Conservation (phyloP, 345 rosid genomes). For the Tarenaya hassleriana region DNA sequence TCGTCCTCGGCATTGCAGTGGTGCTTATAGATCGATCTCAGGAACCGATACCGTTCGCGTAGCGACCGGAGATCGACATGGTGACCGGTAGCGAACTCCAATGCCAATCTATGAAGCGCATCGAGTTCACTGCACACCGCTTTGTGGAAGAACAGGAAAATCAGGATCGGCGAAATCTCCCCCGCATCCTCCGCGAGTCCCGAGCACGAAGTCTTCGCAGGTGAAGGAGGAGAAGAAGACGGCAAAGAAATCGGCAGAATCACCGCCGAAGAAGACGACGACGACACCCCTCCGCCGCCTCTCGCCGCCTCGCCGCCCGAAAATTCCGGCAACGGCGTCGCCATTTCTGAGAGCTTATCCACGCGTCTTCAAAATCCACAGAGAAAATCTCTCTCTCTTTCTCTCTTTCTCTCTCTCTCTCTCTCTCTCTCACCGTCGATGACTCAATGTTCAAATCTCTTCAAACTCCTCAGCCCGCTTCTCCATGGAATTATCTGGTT, state of each 20-base stretch:
- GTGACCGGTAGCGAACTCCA: slow-evolving; percentile 66
- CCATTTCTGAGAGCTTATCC: slow-evolving; percentile 40
- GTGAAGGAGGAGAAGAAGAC: slow-evolving; percentile 24
- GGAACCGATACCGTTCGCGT: slow-evolving; percentile 56
- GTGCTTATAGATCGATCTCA: slow-evolving; percentile 65
- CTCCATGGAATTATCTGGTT: slow-evolving; percentile 25
- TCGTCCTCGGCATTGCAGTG: slow-evolving; percentile 90
- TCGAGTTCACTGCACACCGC: slow-evolving; percentile 82
- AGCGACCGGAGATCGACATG: slow-evolving; percentile 44
- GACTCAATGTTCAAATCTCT: slow-evolving; percentile 24
- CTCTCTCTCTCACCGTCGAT: neutral
- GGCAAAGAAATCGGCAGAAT: slow-evolving; percentile 29
- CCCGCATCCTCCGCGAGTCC: slow-evolving; percentile 29
- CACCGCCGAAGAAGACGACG: slow-evolving; percentile 26
- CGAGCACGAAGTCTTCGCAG: slow-evolving; percentile 25
- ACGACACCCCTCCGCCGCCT: slow-evolving; percentile 23
- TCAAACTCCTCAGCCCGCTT: slow-evolving; percentile 17
- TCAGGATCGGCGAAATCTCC: slow-evolving; percentile 66
- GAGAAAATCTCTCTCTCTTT: neutral
- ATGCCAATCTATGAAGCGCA: slow-evolving; percentile 62
- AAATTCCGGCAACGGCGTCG: slow-evolving; percentile 68
- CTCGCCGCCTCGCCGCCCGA: slow-evolving; percentile 38
- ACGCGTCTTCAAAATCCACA: slow-evolving; percentile 20
- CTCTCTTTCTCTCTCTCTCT: slow-evolving; percentile 6
- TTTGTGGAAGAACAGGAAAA: slow-evolving; percentile 73